phyloP scores from a whole-genome alignment of 2,329 filamentous ascomycete genomes.

The Rhexocercosporidium sp. region DNA sequence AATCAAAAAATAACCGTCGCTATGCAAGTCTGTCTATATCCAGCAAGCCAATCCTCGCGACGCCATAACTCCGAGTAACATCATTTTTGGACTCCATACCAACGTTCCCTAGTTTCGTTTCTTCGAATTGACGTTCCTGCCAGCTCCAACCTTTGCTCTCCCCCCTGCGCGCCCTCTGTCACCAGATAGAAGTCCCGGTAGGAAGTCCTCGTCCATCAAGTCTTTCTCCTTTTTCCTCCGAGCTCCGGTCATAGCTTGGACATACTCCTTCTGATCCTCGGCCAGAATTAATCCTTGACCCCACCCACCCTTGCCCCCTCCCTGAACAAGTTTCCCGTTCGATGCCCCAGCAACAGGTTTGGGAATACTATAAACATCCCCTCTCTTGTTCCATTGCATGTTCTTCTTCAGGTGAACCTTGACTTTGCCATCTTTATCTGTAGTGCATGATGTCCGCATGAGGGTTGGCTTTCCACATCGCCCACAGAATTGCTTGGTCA shows the following conservation, averaged over 20 bases:
- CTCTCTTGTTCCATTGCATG: slow-evolving; percentile 94
- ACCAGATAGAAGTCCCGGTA: slow-evolving; percentile 84
- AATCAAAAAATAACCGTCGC: slow-evolving; percentile 25
- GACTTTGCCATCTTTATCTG: slow-evolving; percentile 80
- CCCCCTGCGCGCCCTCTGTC: slow-evolving; percentile 69
- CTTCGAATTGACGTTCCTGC: slow-evolving; percentile 82
- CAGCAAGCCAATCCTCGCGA: neutral
- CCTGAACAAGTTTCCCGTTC: slow-evolving; percentile 71
- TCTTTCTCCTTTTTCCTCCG: slow-evolving; percentile 74
- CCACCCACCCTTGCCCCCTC: slow-evolving; percentile 87
- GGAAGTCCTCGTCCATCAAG: slow-evolving; percentile 93
- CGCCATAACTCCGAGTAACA: slow-evolving; percentile 22
- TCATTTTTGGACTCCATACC: slow-evolving; percentile 20
- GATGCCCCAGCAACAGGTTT: slow-evolving; percentile 84
- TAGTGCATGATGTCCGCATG: slow-evolving; percentile 84
- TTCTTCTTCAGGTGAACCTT: slow-evolving; percentile 88
- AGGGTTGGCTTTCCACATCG: slow-evolving; percentile 88
- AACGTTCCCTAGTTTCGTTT: slow-evolving; percentile 55
- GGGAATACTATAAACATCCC: slow-evolving; percentile 90
- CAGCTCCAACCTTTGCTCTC: slow-evolving; percentile 81
- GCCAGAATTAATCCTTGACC: slow-evolving; percentile 82
- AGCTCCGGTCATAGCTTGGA: slow-evolving; percentile 65
- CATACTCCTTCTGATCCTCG: slow-evolving; percentile 96
- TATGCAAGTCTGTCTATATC: slow-evolving; percentile 21
- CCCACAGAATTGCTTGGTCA: slow-evolving; percentile 89